Evolutionary conservation across 495 filamentous ascomycete genomes (phyloP), one percentile per base, ranked within the genome.

Genomic region (Penicillium soppii): DNA sequence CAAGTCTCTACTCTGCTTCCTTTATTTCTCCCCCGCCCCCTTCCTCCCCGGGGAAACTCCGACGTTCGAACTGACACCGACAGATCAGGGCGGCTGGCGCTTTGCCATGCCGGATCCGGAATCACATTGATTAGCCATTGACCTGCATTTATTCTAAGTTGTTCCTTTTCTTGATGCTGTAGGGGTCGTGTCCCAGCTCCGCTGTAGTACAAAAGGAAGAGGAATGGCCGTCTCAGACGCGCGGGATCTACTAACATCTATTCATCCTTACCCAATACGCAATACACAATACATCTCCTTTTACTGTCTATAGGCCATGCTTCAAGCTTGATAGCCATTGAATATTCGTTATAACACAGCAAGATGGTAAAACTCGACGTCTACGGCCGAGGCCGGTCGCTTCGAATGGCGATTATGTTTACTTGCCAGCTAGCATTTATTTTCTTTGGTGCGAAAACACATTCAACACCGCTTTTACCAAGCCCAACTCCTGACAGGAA

Each of bases 391-490:
- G 69, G 69, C 35, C 58, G 58, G 27, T 41, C 63, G 38, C 67
- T 70, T 36, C 61, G 64, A 16, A 57, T 71, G 58, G 66, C 66
- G 20, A 69, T 71, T 47, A 56, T 69, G 56, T 58, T 71, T 54
- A 69, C 68, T 35, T 73, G 68, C 52, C 62, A 66, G 39, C 49
- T 63, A 22, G 59, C 72, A 20, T 76, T 73, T 48, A 65, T 76
- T 32, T 59, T 76, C 23, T 76, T 72, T 49, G 72, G 65, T 70
- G 22, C 9, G 47, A 40, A 23, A 15, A 10, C 22, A n/a, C n/a
- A 5, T n/a, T 43, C n/a, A n/a, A n/a, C n/a, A n/a, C n/a, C n/a
- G n/a, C n/a, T n/a, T n/a, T n/a, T n/a, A n/a, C n/a, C n/a, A n/a
- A n/a, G n/a, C 15, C 19, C 4, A n/a, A 26, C 48, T 26, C 43